Conservation (phyloP, 2,329 filamentous ascomycete genomes). For the Dothiorella sarmentorum region DNA sequence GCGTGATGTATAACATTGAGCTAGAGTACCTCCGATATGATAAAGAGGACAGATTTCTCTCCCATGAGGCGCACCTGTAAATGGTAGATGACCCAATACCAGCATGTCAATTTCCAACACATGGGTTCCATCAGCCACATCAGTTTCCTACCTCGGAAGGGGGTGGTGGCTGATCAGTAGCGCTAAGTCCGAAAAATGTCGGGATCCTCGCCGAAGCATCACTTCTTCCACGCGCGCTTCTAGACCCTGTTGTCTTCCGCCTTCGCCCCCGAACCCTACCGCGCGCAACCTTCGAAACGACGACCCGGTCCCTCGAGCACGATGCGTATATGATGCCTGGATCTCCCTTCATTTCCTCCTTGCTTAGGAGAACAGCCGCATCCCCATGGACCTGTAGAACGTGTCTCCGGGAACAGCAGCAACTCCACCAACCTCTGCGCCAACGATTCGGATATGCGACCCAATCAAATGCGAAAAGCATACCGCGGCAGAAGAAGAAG, state of each 20-base stretch:
- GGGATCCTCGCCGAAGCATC: conserved; percentile 15
- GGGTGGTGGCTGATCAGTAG: not conserved
- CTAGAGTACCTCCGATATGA: not conserved
- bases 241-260: conserved; percentile 7
- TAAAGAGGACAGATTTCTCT: not conserved
- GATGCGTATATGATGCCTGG: conserved; percentile 33
- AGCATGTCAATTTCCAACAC: not conserved
- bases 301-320: not conserved
- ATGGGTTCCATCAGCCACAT: conserved; percentile 5
- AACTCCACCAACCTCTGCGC: conserved; percentile 20
- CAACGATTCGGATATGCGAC: conserved; percentile 25
- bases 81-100: not conserved
- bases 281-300: not conserved
- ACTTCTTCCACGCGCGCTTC: conserved; percentile 7
- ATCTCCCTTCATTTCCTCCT: conserved; percentile 27
- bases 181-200: conserved; percentile 18
- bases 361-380: conserved; percentile 24
- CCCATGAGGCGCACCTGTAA: not conserved
- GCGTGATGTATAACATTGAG: not conserved
- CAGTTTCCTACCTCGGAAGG: conserved; percentile 9
- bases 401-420: conserved; percentile 28
- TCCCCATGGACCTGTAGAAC: conserved; percentile 38
- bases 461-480: conserved; percentile 18
- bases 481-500: conserved; percentile 27
- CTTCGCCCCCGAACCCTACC: not conserved